A percentile compares a stretch with the other conserved stretches of the same genome.
Conservation (phyloP, 108 stramenopile species). For the Parmales sp. region DNA sequence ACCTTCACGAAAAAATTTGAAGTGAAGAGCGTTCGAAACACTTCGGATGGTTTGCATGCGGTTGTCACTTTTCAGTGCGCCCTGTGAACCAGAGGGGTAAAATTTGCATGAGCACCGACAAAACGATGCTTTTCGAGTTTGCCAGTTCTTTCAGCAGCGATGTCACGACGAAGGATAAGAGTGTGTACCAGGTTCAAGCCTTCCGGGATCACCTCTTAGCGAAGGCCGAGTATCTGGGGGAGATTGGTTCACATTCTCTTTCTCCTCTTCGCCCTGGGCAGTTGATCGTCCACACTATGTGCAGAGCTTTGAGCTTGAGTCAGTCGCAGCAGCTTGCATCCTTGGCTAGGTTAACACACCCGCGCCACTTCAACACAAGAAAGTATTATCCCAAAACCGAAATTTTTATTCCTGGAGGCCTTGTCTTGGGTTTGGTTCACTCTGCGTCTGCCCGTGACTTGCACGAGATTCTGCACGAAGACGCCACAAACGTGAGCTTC, state of each 20-base stretch:
- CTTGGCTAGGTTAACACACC: constrained; percentile 64
- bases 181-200: constrained; percentile 23
- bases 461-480: constrained; percentile 74
- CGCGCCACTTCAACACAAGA: constrained; percentile 62
- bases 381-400: constrained; percentile 54
- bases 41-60: constrained; percentile 48
- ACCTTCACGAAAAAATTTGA: constrained; percentile 66
- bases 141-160: too few relatives aligned
- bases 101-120: constrained; percentile 69
- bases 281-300: constrained; percentile 56
- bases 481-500: constrained; percentile 56
- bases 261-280: constrained; percentile 44
- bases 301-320: constrained; percentile 48
- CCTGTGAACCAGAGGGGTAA: constrained; percentile 69
- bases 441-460: constrained; percentile 60
- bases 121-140: constrained; percentile 71
- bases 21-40: constrained; percentile 54
- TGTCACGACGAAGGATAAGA: too few relatives aligned
- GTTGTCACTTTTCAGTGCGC: constrained; percentile 59
- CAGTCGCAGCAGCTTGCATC: constrained; percentile 66
- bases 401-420: constrained; percentile 59
- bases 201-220: constrained; percentile 66
- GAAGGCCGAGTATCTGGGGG: constrained; percentile 45
- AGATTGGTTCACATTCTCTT: constrained; percentile 55
- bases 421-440: constrained; percentile 58